Evolutionary conservation across 805 yeast species (phyloP).

Genomic region (Ogataea corticis): DNA sequence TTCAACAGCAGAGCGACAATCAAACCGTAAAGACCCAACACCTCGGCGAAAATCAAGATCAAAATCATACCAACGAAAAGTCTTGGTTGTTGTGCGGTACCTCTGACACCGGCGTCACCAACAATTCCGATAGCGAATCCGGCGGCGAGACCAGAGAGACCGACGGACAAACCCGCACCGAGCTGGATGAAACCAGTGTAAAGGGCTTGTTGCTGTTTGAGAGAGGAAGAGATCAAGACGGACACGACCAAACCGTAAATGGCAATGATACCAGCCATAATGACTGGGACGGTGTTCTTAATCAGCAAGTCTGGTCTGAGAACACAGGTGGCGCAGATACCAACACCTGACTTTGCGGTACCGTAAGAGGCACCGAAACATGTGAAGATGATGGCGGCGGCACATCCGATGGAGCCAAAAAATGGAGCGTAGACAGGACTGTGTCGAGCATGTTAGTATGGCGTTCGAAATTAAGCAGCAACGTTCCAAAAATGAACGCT

Average conservation of each 20-base stretch:
- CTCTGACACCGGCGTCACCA: slow-evolving; percentile 99
- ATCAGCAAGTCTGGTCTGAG: slow-evolving; percentile 95
- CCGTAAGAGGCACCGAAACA: slow-evolving; percentile 99
- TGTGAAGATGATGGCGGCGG: slow-evolving; percentile 98
- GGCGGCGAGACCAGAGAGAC: slow-evolving; percentile 95
- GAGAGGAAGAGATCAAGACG: slow-evolving; percentile 86
- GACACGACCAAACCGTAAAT: slow-evolving; percentile 97
- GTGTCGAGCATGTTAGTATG: slow-evolving; percentile 7
- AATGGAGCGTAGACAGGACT: slow-evolving; percentile 90
- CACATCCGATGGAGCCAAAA: slow-evolving; percentile 99
- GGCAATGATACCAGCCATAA: slow-evolving; percentile 99
- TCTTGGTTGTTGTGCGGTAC: slow-evolving; percentile 97
- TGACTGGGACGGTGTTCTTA: slow-evolving; percentile 92
- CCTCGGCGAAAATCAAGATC: slow-evolving; percentile 98
- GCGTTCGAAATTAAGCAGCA: slow-evolving; percentile 1
- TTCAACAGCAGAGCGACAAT: slow-evolving; percentile 96
- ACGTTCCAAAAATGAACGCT: neutral
- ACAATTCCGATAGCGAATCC: slow-evolving; percentile 99
- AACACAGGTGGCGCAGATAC: slow-evolving; percentile 98
- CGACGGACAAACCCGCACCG: slow-evolving; percentile 98
- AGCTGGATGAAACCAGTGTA: slow-evolving; percentile 97
- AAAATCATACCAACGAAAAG: slow-evolving; percentile 97
- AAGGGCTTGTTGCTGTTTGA: slow-evolving; percentile 87
- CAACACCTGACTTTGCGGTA: slow-evolving; percentile 99
- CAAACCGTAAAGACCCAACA: slow-evolving; percentile 94